phyloP scores from a whole-genome alignment of 78 protist genomes.

The Dictyostelium purpureum region DNA sequence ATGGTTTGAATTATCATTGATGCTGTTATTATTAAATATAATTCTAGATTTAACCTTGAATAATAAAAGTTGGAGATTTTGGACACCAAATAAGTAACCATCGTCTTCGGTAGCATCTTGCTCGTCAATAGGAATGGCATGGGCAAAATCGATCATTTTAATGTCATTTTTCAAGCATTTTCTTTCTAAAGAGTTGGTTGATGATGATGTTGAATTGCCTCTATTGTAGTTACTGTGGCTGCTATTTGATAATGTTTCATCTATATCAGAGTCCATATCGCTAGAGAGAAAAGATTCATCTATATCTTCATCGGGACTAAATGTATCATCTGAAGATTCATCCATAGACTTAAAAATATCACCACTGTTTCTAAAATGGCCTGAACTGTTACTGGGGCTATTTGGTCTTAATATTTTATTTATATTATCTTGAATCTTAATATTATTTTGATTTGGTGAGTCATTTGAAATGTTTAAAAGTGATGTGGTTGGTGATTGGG shows the following conservation, averaged over 20 bases:
- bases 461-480: too few species aligned
- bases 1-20: too few species aligned
- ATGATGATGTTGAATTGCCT: not conserved
- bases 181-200: not conserved
- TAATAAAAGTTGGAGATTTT: constrained; percentile 15
- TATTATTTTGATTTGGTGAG: too few species aligned
- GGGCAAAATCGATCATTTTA: constrained; percentile 76
- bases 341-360: not conserved
- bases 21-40: too few species aligned
- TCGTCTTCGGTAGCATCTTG: constrained; percentile 55
- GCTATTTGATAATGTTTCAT: not conserved
- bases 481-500: not conserved
- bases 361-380: not conserved
- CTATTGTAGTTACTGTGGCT: not conserved
- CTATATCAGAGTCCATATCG: constrained; percentile 29
- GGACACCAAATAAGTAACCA: constrained; percentile 62
- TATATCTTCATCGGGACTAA: constrained; percentile 22
- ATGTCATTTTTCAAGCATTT: not conserved
- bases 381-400: not conserved
- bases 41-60: constrained; percentile 26
- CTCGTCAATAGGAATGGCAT: constrained; percentile 15
- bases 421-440: not conserved
- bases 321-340: not conserved
- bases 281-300: constrained; percentile 1
- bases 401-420: not conserved